Conservation (phyloP, 257 asterid species). For the Ligustrum vulgare region DNA sequence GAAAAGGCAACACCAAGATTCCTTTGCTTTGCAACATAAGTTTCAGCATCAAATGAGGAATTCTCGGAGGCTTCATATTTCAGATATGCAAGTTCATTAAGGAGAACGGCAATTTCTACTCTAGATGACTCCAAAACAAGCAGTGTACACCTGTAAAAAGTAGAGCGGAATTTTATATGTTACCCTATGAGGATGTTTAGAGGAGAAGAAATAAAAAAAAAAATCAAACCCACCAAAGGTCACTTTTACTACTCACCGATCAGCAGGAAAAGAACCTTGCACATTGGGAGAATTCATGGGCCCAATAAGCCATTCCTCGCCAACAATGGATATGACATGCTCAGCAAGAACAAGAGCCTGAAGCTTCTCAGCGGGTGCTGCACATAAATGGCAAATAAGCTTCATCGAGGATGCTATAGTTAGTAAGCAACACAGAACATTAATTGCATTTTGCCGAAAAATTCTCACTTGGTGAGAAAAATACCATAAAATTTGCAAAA, state of each 20-base stretch:
- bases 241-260: slow-evolving; percentile 47
- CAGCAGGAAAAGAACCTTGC: slow-evolving; percentile 48
- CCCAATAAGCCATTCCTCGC: slow-evolving; percentile 80
- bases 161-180: slow-evolving; percentile 9
- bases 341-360: slow-evolving; percentile 84
- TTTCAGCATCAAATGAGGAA: slow-evolving; percentile 49
- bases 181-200: slow-evolving; percentile 10
- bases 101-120: slow-evolving; percentile 86
- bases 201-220: slow-evolving; percentile 11
- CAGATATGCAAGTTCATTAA: slow-evolving; percentile 80
- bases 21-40: slow-evolving; percentile 47
- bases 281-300: slow-evolving; percentile 42
- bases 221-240: slow-evolving; percentile 4
- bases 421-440: background rate
- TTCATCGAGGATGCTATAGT: background rate
- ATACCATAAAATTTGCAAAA: background rate
- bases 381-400: slow-evolving; percentile 28
- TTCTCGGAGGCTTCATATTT: slow-evolving; percentile 66
- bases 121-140: slow-evolving; percentile 89
- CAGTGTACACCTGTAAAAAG: slow-evolving; percentile 64
- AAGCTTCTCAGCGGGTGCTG: slow-evolving; percentile 72
- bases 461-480: background rate
- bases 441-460: background rate
- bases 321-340: slow-evolving; percentile 57
- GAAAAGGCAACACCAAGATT: slow-evolving; percentile 74